Conservation (phyloP, 176 grass and related monocot species). For the Rhynchospora breviuscula region DNA sequence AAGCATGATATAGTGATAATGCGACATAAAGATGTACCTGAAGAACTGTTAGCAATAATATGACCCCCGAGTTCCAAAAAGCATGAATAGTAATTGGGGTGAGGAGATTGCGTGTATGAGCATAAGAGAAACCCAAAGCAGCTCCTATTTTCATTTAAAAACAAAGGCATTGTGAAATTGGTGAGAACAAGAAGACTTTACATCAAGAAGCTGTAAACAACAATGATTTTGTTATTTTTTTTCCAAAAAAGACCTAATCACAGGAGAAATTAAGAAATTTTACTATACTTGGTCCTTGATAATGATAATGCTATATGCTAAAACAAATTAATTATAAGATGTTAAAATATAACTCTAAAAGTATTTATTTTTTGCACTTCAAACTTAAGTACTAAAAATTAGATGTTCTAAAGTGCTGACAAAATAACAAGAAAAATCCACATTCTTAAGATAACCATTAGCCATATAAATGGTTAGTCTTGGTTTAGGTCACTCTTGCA, state of each 20-base stretch:
- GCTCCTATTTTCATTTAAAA: conserved; percentile 40
- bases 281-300: not conserved
- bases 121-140: conserved; percentile 82
- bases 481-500: not conserved
- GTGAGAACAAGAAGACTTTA: not conserved
- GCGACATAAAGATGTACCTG: conserved; percentile 45
- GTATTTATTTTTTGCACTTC: not conserved
- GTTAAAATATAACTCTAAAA: not conserved
- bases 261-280: not conserved
- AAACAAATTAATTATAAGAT: not conserved
- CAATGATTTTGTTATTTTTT: not conserved
- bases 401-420: not conserved
- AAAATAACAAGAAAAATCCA: not conserved
- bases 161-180: not conserved
- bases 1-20: not conserved
- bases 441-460: not conserved
- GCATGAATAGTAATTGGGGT: conserved; percentile 87
- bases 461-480: not conserved
- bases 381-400: not conserved
- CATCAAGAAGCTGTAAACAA: not conserved
- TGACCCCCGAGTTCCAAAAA: conserved; percentile 87
- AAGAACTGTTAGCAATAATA: conserved; percentile 90
- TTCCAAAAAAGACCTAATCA: not conserved
- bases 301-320: not conserved
- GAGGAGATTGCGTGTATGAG: conserved; percentile 90